Evolutionary conservation across 2,329 filamentous ascomycete species (phyloP).

Genomic region (Fusarium palustre): DNA sequence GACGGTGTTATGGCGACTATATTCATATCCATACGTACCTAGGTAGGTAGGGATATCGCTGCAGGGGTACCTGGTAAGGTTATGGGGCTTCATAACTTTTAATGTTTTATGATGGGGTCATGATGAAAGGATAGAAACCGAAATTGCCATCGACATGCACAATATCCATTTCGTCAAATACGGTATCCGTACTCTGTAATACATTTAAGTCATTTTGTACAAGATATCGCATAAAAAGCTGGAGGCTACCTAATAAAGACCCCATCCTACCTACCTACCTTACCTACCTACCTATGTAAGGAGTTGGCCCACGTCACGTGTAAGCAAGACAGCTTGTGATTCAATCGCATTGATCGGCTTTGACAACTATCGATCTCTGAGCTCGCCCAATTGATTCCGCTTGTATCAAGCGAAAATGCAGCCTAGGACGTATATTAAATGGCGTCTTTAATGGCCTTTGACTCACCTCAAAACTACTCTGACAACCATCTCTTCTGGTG

Average conservation of each 20-base stretch:
- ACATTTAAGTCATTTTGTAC: neutral
- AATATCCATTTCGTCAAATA: neutral
- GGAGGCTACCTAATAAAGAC: neutral
- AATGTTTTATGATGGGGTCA: constrained; percentile 8
- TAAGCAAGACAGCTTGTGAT: constrained; percentile 27
- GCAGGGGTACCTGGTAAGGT: neutral
- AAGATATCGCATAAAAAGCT: neutral
- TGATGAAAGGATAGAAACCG: neutral
- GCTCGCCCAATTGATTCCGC: neutral
- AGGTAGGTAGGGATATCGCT: neutral
- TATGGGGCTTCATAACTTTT: constrained; percentile 14
- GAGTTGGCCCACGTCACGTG: constrained; percentile 37
- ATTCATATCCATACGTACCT: neutral
- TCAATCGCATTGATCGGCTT: neutral
- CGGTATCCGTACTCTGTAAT: neutral
- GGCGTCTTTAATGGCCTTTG: constrained; percentile 23
- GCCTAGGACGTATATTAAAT: constrained; percentile 15
- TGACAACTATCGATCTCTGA: neutral
- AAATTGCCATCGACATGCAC: constrained; percentile 6
- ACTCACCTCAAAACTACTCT: constrained; percentile 9
- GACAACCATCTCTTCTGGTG: neutral
- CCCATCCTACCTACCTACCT: too few relatives aligned
- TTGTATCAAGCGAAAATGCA: constrained; percentile 27
- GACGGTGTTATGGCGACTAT: neutral
- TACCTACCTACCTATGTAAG: too few relatives aligned